Conservation (phyloP, 2,329 filamentous ascomycete species). For the Ophiostoma ips region DNA sequence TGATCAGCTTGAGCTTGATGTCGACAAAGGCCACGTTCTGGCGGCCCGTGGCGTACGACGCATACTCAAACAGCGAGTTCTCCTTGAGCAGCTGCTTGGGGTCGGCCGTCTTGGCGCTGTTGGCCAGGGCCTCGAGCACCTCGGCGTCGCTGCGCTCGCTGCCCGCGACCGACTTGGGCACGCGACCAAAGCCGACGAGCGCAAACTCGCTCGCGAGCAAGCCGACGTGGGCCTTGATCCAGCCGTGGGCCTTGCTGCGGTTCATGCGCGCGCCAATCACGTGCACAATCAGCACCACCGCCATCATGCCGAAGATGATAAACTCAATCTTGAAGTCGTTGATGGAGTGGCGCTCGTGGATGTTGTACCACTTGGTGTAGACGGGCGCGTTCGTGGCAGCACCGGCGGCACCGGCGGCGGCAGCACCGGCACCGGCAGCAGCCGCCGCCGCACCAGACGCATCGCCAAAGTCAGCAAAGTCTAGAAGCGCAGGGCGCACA, state of each 20-base stretch:
- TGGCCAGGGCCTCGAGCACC: conserved; percentile 45
- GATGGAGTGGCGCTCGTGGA: conserved; percentile 78
- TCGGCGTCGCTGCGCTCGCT: conserved; percentile 39
- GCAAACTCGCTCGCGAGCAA: conserved; percentile 71
- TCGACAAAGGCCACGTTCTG: conserved; percentile 90
- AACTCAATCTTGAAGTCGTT: conserved; percentile 82
- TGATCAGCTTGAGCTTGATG: conserved; percentile 64
- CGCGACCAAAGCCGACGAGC: conserved; percentile 63
- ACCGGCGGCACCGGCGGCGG: conserved; percentile 28
- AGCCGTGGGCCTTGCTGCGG: conserved; percentile 63
- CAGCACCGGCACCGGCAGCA: conserved; percentile 26
- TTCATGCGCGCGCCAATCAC: conserved; percentile 71
- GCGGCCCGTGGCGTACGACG: conserved; percentile 77
- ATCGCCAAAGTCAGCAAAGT: conserved; percentile 84
- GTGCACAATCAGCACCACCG: conserved; percentile 64
- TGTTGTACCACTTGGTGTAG: conserved; percentile 91
- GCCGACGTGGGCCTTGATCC: conserved; percentile 62
- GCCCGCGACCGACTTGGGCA: conserved; percentile 21
- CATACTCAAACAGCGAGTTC: conserved; percentile 75
- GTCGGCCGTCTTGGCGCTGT: conserved; percentile 21
- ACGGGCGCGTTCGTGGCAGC: conserved; percentile 41
- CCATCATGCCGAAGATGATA: conserved; percentile 61
- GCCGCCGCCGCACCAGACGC: conserved; percentile 52
- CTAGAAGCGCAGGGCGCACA: conserved; percentile 31
- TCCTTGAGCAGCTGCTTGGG: conserved; percentile 59